Conservation (phyloP, 2,329 filamentous ascomycete genomes). For the Aspergillus bombycis region DNA sequence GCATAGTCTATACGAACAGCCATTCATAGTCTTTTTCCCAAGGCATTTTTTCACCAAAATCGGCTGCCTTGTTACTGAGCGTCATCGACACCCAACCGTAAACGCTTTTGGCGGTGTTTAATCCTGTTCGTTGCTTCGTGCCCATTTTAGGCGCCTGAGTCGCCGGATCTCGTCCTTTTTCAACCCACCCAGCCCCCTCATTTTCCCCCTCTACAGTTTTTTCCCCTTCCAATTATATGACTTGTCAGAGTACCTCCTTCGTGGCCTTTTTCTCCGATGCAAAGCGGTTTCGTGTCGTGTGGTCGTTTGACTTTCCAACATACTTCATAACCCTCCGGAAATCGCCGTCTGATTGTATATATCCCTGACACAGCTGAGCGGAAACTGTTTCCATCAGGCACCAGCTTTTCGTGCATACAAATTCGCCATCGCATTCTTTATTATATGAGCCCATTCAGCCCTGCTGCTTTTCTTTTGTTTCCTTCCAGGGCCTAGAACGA, state of each 20-base stretch:
- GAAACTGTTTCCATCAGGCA: conserved; percentile 19
- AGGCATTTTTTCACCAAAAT: conserved; percentile 9
- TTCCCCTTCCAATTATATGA: conserved; percentile 4
- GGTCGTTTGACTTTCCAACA: background rate
- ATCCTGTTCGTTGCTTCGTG: conserved; percentile 29
- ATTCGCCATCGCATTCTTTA: conserved; percentile 6
- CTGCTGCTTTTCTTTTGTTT: background rate
- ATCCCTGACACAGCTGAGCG: conserved; percentile 15
- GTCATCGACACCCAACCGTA: conserved; percentile 23
- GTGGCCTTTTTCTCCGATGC: background rate
- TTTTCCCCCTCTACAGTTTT: conserved; percentile 4
- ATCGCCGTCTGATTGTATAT: conserved; percentile 7
- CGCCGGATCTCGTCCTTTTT: conserved; percentile 14
- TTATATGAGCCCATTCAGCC: background rate
- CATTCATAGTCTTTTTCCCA: conserved; percentile 16
- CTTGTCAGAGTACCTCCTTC: conserved; percentile 3
- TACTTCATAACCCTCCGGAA: background rate
- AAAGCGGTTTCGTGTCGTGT: background rate
- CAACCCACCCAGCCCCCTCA: conserved; percentile 23
- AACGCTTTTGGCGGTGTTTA: conserved; percentile 11
- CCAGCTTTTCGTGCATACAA: conserved; percentile 12
- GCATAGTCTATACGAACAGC: conserved; percentile 8
- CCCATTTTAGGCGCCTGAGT: conserved; percentile 23
- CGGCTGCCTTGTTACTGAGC: conserved; percentile 23
- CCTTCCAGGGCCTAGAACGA: conserved; percentile 17